These are phyloP conservation scores for Pulveroboletus sp. DNA, from an alignment of 768 basidiomycete genomes.

Conservation along the genomic window DNA sequence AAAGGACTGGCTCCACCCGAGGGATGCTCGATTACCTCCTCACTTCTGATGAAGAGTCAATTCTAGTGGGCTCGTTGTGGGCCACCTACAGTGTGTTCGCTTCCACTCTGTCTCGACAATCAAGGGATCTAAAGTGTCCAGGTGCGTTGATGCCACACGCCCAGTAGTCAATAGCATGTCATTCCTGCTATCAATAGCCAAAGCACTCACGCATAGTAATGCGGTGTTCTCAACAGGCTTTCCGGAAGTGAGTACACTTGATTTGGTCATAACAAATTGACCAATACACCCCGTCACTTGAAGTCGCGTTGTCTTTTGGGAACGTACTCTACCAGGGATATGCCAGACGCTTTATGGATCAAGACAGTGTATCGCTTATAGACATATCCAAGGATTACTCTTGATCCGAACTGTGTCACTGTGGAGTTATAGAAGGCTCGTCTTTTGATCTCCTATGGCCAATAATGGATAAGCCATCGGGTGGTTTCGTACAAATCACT, in stretches of 20 bases:
- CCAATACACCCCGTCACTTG: background rate
- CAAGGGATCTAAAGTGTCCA: background rate
- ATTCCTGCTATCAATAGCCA: background rate
- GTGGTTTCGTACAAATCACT: no score
- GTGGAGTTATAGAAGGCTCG: background rate
- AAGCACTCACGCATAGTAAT: background rate
- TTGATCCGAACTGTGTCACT: constrained; percentile 10
- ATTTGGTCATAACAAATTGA: background rate
- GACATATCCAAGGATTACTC: constrained; percentile 4
- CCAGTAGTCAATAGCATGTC: background rate
- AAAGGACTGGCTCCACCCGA: background rate
- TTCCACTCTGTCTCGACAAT: background rate
- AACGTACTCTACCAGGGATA: constrained; percentile 10
- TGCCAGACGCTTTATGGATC: background rate
- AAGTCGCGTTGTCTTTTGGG: constrained; percentile 4
- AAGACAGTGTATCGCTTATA: background rate
- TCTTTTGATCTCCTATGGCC: background rate
- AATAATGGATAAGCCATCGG: background rate
- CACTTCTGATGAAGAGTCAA: constrained; percentile 9
- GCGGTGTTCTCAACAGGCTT: constrained; percentile 6
- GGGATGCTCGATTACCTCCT: constrained; percentile 8
- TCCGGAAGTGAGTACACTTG: constrained; percentile 1
- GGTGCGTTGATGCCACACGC: constrained; percentile 1
- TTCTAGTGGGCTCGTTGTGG: background rate
- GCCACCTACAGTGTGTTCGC: background rate